These are phyloP conservation scores for Populus ilicifolia DNA, from an alignment of 345 rosid species.

Conservation along the genomic window DNA sequence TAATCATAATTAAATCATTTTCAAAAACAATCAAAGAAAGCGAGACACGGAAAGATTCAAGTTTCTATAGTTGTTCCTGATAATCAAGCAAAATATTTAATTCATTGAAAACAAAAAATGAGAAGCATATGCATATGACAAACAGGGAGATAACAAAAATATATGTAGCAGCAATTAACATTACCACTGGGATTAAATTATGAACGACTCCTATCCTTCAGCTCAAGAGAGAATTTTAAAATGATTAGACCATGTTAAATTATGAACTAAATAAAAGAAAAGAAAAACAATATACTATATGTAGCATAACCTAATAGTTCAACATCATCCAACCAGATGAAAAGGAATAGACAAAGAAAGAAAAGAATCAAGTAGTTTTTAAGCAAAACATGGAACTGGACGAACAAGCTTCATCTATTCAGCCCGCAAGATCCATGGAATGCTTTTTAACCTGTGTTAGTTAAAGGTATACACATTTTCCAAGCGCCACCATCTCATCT, in stretches of 20 bases:
- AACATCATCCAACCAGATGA: constrained; percentile 10
- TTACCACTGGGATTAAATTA: neutral
- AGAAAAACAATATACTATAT: neutral
- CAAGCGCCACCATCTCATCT: constrained; percentile 2
- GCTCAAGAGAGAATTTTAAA: neutral
- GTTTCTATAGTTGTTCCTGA: neutral
- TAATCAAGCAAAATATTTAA: no score
- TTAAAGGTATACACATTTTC: constrained; percentile 6
- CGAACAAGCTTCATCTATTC: constrained; percentile 8
- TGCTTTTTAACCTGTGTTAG: constrained; percentile 9
- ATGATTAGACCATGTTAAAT: neutral
- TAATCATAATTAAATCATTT: neutral
- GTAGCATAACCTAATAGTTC: neutral
- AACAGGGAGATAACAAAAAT: neutral
- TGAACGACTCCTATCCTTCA: neutral
- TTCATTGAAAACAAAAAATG: neutral
- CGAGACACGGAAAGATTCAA: neutral
- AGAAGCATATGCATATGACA: neutral
- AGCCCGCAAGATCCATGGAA: constrained; percentile 2
- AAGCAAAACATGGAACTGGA: constrained; percentile 1
- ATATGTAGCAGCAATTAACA: neutral
- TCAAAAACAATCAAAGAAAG: neutral
- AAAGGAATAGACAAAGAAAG: neutral
- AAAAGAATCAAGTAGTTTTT: constrained; percentile 1
- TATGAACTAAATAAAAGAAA: neutral